Evolutionary conservation across 2,329 filamentous ascomycete genomes (phyloP), one percentile per base, ranked within the genome.

Genomic region (Diaporthe citri): DNA sequence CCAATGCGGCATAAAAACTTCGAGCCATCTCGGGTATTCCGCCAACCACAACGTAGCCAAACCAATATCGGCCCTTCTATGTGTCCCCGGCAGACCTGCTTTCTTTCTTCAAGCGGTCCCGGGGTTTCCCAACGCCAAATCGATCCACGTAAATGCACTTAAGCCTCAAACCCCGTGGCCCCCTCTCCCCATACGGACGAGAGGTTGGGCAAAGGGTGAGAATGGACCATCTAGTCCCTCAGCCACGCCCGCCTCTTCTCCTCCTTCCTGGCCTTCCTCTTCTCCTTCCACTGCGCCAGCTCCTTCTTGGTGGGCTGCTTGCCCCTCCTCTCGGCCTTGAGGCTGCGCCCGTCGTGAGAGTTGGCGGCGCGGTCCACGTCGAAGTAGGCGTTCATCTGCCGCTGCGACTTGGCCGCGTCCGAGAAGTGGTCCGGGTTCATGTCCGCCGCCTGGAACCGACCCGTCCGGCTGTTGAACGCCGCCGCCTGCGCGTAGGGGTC

Each of bases 311-410:
- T 93, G 34, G 96, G 88, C 84, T 95, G 95, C 89, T 97, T 96
- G 72, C 92, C 92, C 74, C 94, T 92, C 73, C 97, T 90, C 87
- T 99, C 97, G 2, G 95, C 97, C 85, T 96, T 97, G 75, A 99
- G 87, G 81, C 96, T 98, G 75, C 93, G 91, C 2, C 97, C 97
- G 79, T 98, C 93, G 81, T 99, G 96, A 74, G 91, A 91, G 81
- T 97, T 98, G 6, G 96, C 96, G 4, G 95, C 96, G 6, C 95
- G 94, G 83, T 98, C 96, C 57, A 98, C 96, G 82, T 99, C 96
- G 83, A 98, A 99, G 85, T 93, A 98, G 55, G 95, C 94, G 81
- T 94, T 94, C 93, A 98, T 94, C 86, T 98, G 97, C 59, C 97
- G 89, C 70, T 88, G 89, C 76, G 93, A 93, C 88, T 98, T 98